A percentile compares a stretch with the other conserved stretches of the same genome.
Conservation (phyloP, 2,329 filamentous ascomycete species). For the Botrytis aclada region DNA sequence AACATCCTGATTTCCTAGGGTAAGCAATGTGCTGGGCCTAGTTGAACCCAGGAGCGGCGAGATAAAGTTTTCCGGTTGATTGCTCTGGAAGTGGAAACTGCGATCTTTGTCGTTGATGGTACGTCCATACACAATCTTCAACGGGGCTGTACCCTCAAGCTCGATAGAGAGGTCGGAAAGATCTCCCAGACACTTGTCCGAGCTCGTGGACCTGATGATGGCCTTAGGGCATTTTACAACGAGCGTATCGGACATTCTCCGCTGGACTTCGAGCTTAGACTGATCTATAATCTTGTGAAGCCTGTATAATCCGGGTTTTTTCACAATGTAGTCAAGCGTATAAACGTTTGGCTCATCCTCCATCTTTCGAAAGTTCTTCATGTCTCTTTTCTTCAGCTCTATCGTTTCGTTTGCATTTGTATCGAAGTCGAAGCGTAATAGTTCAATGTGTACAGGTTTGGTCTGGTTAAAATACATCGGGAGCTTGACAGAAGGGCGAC, state of each 20-base stretch:
- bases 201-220: slow-evolving; percentile 60
- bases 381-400: slow-evolving; percentile 68
- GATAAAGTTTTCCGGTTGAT: slow-evolving; percentile 82
- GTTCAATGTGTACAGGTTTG: slow-evolving; percentile 79
- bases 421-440: slow-evolving; percentile 82
- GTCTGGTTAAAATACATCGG: slow-evolving; percentile 95
- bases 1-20: slow-evolving; percentile 60
- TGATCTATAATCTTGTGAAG: slow-evolving; percentile 85
- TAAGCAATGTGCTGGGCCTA: slow-evolving; percentile 55
- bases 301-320: slow-evolving; percentile 84
- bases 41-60: slow-evolving; percentile 70
- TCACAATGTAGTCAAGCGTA: slow-evolving; percentile 69
- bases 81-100: slow-evolving; percentile 86
- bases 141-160: slow-evolving; percentile 82
- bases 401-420: slow-evolving; percentile 78
- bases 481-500: slow-evolving; percentile 59
- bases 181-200: slow-evolving; percentile 78
- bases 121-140: slow-evolving; percentile 90
- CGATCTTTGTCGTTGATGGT: slow-evolving; percentile 79
- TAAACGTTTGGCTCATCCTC: slow-evolving; percentile 57
- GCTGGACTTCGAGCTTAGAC: slow-evolving; percentile 88
- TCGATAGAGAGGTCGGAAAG: slow-evolving; percentile 81
- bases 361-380: slow-evolving; percentile 63
- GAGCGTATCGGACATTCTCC: slow-evolving; percentile 70
- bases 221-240: slow-evolving; percentile 85